Conservation (phyloP, 768 basidiomycete genomes). For the Amanita pallidorosea region DNA sequence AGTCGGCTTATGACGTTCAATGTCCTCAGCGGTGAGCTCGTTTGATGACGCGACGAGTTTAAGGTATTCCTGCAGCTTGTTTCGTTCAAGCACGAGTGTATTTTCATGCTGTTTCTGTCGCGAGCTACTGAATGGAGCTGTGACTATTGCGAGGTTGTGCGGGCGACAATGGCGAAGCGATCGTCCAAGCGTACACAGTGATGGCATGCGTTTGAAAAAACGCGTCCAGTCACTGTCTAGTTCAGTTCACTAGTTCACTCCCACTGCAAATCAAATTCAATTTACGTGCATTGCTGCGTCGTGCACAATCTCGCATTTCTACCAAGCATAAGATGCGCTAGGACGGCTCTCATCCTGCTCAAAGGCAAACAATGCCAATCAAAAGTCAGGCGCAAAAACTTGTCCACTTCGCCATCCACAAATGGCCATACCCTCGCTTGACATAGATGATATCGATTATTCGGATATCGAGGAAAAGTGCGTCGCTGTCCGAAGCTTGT, state of each 20-base stretch:
- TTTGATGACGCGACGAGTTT: slow-evolving; percentile 35
- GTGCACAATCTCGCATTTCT: neutral
- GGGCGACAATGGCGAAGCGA: neutral
- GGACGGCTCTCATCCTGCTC: neutral
- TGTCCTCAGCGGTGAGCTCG: slow-evolving; percentile 45
- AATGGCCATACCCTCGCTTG: slow-evolving; percentile 34
- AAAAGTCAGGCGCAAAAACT: neutral
- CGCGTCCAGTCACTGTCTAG: neutral
- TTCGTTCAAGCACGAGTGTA: slow-evolving; percentile 25
- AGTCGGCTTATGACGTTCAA: slow-evolving; percentile 45
- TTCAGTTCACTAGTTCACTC: too few relatives aligned
- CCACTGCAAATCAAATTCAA: neutral
- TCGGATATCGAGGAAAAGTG: slow-evolving; percentile 85
- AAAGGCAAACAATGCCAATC: slow-evolving; percentile 4
- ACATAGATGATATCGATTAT: slow-evolving; percentile 70
- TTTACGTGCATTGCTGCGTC: neutral
- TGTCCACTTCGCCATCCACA: slow-evolving; percentile 9
- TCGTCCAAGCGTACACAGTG: slow-evolving; percentile 5
- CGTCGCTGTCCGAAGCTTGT: slow-evolving; percentile 10
- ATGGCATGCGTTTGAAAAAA: slow-evolving; percentile 7
- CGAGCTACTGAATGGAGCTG: neutral
- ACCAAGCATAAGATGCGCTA: neutral
- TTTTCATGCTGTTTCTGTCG: neutral
- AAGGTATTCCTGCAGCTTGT: slow-evolving; percentile 45
- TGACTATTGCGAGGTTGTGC: neutral